Conservation (phyloP, 2,329 filamentous ascomycete species). For the Orbilia quercus region DNA sequence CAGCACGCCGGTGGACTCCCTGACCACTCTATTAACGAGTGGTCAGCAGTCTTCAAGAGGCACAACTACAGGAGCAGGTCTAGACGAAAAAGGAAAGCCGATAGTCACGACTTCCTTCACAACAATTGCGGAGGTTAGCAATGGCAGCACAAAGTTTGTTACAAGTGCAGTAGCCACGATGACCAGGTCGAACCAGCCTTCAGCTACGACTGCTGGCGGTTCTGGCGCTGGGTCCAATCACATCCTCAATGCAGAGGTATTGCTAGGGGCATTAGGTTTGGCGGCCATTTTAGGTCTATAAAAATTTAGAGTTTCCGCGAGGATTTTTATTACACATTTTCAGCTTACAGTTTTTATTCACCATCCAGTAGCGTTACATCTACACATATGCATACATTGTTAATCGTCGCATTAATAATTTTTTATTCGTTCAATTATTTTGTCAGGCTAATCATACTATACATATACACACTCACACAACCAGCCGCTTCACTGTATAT, state of each 20-base stretch:
- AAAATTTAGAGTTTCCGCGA: background rate
- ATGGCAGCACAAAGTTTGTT: conserved; percentile 36
- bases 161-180: conserved; percentile 46
- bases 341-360: background rate
- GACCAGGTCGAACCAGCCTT: conserved; percentile 11
- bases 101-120: conserved; percentile 38
- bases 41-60: conserved; percentile 34
- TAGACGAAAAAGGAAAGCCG: conserved; percentile 43
- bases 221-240: conserved; percentile 23
- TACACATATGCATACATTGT: background rate
- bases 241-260: conserved; percentile 38
- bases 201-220: conserved; percentile 1
- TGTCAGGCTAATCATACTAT: conserved; percentile 2
- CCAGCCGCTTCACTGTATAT: conserved; percentile 14
- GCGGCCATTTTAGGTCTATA: conserved; percentile 44
- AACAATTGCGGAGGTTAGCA: conserved; percentile 44
- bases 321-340: conserved; percentile 6
- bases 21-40: conserved; percentile 48
- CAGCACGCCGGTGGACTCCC: conserved; percentile 32
- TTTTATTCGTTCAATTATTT: conserved; percentile 31
- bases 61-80: conserved; percentile 33
- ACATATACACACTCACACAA: conserved; percentile 10
- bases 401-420: conserved; percentile 15
- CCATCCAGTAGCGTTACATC: conserved; percentile 8
- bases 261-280: conserved; percentile 38